Conservation (phyloP, 2,329 filamentous ascomycete genomes). For the Thielaviopsis musarum region DNA sequence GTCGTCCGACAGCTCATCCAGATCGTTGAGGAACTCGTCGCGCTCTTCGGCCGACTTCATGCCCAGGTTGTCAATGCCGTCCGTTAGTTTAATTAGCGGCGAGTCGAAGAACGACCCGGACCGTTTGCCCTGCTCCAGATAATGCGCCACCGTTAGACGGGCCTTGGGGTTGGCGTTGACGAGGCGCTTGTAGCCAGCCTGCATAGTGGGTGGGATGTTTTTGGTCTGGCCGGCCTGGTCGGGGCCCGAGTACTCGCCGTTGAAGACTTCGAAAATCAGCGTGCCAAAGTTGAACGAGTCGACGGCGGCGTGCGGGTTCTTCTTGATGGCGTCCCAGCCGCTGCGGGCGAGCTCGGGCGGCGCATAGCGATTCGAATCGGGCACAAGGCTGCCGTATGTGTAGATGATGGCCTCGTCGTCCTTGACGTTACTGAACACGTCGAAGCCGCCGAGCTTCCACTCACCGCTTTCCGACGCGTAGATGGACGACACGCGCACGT, state of each 20-base stretch:
- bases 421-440: slow-evolving; percentile 85
- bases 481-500: slow-evolving; percentile 67
- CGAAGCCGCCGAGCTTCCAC: slow-evolving; percentile 92
- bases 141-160: slow-evolving; percentile 66
- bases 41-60: slow-evolving; percentile 73
- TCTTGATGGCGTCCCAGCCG: slow-evolving; percentile 86
- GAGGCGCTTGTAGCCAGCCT: slow-evolving; percentile 76
- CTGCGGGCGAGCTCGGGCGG: slow-evolving; percentile 71
- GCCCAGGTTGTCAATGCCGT: slow-evolving; percentile 83
- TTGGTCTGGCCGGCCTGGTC: slow-evolving; percentile 79
- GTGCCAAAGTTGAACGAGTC: slow-evolving; percentile 80
- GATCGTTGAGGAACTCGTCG: slow-evolving; percentile 65
- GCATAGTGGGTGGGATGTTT: slow-evolving; percentile 73
- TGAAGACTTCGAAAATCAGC: slow-evolving; percentile 81
- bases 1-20: slow-evolving; percentile 77
- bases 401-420: slow-evolving; percentile 91
- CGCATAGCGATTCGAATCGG: slow-evolving; percentile 69
- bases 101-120: slow-evolving; percentile 82
- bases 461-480: slow-evolving; percentile 94
- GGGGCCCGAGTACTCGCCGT: slow-evolving; percentile 57
- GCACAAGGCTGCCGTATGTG: slow-evolving; percentile 75
- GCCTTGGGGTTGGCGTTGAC: slow-evolving; percentile 81
- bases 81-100: slow-evolving; percentile 76
- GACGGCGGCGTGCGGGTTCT: slow-evolving; percentile 60
- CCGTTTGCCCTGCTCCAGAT: slow-evolving; percentile 75